These are phyloP conservation scores for Globisporangium iwayamae DNA, from an alignment of 352 stramenopile species.

Conservation along the genomic window DNA sequence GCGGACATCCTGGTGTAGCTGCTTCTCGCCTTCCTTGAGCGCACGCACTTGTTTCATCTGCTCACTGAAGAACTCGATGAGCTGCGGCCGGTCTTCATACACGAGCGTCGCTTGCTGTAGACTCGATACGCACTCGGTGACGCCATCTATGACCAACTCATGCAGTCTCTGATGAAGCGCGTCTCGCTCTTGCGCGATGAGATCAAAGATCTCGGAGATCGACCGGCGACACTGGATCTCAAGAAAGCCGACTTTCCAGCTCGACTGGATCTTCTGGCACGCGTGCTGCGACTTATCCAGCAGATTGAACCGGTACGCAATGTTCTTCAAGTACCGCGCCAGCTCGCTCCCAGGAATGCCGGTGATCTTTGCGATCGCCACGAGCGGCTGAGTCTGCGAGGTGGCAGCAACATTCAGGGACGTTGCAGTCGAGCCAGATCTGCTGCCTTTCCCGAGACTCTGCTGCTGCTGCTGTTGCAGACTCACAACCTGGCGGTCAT, in stretches of 20 bases:
- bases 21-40: conserved; percentile 50
- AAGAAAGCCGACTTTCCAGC: conserved; percentile 70
- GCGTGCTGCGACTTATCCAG: conserved; percentile 55
- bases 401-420: neutral
- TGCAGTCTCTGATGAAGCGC: conserved; percentile 36
- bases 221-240: conserved; percentile 67
- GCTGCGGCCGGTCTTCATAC: conserved; percentile 63
- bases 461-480: neutral
- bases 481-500: neutral
- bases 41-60: conserved; percentile 58
- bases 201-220: conserved; percentile 56
- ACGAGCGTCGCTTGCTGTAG: conserved; percentile 47
- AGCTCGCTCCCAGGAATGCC: conserved; percentile 36
- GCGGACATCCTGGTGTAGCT: conserved; percentile 61
- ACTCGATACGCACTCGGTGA: conserved; percentile 32
- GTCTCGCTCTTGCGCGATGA: conserved; percentile 48
- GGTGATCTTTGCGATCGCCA: conserved; percentile 28
- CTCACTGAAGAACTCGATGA: conserved; percentile 70
- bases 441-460: neutral
- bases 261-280: conserved; percentile 62
- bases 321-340: conserved; percentile 38
- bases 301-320: conserved; percentile 29
- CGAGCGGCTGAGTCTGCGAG: neutral
- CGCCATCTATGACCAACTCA: conserved; percentile 29
- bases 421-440: neutral